Percentiles rank a stretch among this genome's conserved stretches.
Conservation (phyloP, 805 yeast genomes). For the Saccharomycopsis malanga region DNA sequence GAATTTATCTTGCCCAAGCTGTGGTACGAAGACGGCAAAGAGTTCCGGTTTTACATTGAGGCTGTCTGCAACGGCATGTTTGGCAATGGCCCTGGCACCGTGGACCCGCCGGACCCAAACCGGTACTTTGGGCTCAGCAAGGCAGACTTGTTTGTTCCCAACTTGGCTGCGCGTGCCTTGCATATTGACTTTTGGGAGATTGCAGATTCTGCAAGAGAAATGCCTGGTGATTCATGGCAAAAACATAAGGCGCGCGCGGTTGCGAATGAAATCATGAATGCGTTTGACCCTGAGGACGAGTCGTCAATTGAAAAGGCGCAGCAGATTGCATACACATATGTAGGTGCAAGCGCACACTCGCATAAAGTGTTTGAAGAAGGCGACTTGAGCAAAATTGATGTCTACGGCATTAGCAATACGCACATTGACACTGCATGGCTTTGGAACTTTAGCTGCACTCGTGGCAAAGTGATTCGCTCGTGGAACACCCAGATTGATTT, state of each 20-base stretch:
- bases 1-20: conserved; percentile 60
- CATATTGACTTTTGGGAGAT: conserved; percentile 80
- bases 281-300: conserved; percentile 60
- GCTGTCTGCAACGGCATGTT: conserved; percentile 94
- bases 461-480: conserved; percentile 84
- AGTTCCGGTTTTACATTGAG: conserved; percentile 72
- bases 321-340: conserved; percentile 49
- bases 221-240: conserved; percentile 69
- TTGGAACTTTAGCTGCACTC: conserved; percentile 98
- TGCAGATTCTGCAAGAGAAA: conserved; percentile 86
- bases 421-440: conserved; percentile 98
- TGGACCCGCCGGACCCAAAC: conserved; percentile 65
- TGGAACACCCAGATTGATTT: conserved; percentile 91
- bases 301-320: conserved; percentile 56
- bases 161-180: conserved; percentile 70
- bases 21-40: conserved; percentile 42
- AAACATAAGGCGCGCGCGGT: conserved; percentile 74
- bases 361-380: conserved; percentile 49
- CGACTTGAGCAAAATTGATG: conserved; percentile 41
- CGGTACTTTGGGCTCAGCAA: conserved; percentile 57
- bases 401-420: conserved; percentile 87
- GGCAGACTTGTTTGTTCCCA: conserved; percentile 80
- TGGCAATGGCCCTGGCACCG: conserved; percentile 60
- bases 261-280: conserved; percentile 77
- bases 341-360: conserved; percentile 63